A percentile compares a stretch with the other conserved stretches of the same genome.
Evolutionary conservation across 1,284 basidiomycete genomes (phyloP).

Genomic region (Cutaneotrichosporon spelunceum): DNA sequence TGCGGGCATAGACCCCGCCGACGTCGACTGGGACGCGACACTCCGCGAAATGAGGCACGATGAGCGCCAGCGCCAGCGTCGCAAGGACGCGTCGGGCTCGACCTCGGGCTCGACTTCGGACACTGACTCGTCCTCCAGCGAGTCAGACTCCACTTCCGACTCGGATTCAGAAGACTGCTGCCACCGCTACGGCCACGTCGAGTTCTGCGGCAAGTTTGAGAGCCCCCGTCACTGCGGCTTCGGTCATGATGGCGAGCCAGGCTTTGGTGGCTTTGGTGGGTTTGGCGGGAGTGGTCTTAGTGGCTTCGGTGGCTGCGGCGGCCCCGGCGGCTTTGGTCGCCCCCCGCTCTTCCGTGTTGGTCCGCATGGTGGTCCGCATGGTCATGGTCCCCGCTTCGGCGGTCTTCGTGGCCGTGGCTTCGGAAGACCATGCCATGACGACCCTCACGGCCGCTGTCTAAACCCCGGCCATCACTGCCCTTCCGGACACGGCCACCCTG

Average conservation of each 20-base stretch:
- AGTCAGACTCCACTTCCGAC: neutral
- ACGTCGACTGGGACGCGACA: constrained; percentile 3
- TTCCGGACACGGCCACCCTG: too few relatives aligned
- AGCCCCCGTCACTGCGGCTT: too few relatives aligned
- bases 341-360: neutral
- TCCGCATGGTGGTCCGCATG: neutral
- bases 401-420: neutral
- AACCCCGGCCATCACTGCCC: too few relatives aligned
- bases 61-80: neutral
- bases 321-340: neutral
- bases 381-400: neutral
- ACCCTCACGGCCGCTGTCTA: neutral
- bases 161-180: neutral
- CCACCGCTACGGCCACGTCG: too few relatives aligned
- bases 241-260: neutral
- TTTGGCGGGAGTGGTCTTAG: neutral
- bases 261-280: neutral
- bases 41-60: neutral
- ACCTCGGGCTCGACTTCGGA: neutral
- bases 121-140: neutral
- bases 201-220: neutral
- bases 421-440: too few relatives aligned
- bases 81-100: constrained; percentile 3
- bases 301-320: neutral
- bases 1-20: neutral